These are phyloP conservation scores for Wickerhamiella qilinensis DNA, from an alignment of 805 yeast genomes.

Conservation along the genomic window DNA sequence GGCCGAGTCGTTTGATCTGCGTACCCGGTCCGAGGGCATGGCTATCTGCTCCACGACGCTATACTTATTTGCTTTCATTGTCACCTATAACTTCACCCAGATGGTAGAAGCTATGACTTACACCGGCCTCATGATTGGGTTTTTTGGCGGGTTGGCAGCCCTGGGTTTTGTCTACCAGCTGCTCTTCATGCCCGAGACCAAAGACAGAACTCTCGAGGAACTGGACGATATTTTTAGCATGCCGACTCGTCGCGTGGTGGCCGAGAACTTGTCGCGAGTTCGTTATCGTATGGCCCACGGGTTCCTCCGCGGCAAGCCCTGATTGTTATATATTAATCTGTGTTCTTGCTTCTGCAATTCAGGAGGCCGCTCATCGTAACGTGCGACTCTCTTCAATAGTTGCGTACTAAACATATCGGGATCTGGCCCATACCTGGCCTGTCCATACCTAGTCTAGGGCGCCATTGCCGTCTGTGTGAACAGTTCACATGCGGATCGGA, in stretches of 20 bases:
- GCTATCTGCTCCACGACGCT: constrained; percentile 37
- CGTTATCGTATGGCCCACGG: constrained; percentile 5
- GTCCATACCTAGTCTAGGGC: too few relatives aligned
- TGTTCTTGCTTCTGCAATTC: neutral
- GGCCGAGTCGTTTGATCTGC: constrained; percentile 43
- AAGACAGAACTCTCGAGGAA: constrained; percentile 56
- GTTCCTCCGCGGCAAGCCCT: neutral
- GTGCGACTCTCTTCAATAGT: too few relatives aligned
- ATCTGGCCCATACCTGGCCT: too few relatives aligned
- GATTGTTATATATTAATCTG: neutral
- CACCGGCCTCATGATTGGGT: constrained; percentile 48
- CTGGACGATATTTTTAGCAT: constrained; percentile 45
- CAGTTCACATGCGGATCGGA: too few relatives aligned
- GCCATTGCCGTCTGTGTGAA: too few relatives aligned
- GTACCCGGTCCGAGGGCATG: constrained; percentile 50
- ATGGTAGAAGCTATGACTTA: constrained; percentile 43
- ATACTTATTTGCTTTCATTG: constrained; percentile 46
- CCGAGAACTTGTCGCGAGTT: constrained; percentile 17
- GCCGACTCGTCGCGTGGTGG: constrained; percentile 26
- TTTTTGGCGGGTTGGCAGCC: constrained; percentile 52
- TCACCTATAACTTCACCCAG: constrained; percentile 43
- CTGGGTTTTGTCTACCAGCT: constrained; percentile 28
- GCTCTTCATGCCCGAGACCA: constrained; percentile 55
- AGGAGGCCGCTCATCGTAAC: too few relatives aligned
- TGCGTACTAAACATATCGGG: too few relatives aligned